A percentile compares a stretch with the other conserved stretches of the same genome.
Evolutionary conservation across 2,329 filamentous ascomycete species (phyloP).

Genomic region (Dothideomycetes sp.): DNA sequence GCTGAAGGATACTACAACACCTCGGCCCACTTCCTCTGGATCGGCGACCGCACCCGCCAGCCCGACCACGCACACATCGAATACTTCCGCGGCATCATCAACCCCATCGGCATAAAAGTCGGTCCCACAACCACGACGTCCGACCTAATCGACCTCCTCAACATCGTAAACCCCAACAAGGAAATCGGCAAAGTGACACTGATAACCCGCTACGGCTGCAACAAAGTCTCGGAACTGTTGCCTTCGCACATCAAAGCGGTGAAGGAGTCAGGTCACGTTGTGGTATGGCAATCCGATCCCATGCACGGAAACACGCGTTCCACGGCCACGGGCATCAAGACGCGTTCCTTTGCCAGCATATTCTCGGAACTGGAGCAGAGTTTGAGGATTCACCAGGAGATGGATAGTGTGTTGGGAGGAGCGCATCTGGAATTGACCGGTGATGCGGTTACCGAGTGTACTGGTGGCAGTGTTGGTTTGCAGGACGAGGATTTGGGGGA

Average conservation of each 20-base stretch:
- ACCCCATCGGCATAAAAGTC: slow-evolving; percentile 94
- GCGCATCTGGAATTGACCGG: slow-evolving; percentile 93
- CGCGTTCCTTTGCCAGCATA: slow-evolving; percentile 81
- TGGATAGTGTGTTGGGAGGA: slow-evolving; percentile 80
- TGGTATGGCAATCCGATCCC: slow-evolving; percentile 97
- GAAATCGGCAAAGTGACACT: slow-evolving; percentile 91
- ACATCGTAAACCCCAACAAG: slow-evolving; percentile 71
- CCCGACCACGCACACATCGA: slow-evolving; percentile 90
- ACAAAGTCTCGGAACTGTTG: slow-evolving; percentile 64
- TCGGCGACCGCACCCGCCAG: slow-evolving; percentile 91
- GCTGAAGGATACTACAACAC: slow-evolving; percentile 73
- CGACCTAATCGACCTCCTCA: slow-evolving; percentile 70
- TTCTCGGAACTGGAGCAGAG: slow-evolving; percentile 78
- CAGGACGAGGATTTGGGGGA: slow-evolving; percentile 80
- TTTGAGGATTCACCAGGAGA: slow-evolving; percentile 71
- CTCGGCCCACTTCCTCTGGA: slow-evolving; percentile 95
- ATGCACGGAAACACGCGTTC: slow-evolving; percentile 75
- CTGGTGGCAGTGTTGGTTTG: slow-evolving; percentile 79
- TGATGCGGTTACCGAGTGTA: slow-evolving; percentile 91
- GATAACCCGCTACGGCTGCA: slow-evolving; percentile 87
- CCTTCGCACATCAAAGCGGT: slow-evolving; percentile 84
- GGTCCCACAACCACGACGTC: slow-evolving; percentile 70
- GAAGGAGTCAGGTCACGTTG: slow-evolving; percentile 62
- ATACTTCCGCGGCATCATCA: slow-evolving; percentile 92
- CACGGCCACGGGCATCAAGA: slow-evolving; percentile 76